Conservation (phyloP, 306 rosid species). For the Neltuma alba region DNA sequence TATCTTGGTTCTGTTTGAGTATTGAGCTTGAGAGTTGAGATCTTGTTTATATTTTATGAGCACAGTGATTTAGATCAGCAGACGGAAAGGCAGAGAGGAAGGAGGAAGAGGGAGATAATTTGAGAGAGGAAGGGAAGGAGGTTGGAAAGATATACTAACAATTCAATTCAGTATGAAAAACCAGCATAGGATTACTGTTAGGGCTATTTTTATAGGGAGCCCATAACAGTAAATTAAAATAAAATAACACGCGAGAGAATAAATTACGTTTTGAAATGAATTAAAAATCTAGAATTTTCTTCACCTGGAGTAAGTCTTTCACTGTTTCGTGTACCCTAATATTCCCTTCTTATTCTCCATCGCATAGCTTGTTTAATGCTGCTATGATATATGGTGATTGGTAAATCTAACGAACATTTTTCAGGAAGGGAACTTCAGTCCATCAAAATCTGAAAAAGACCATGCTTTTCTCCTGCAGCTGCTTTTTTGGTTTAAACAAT, state of each 20-base stretch:
- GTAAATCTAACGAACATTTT: slow-evolving; percentile 40
- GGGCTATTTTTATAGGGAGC: neutral
- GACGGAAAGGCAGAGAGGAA: neutral
- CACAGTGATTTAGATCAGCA: neutral
- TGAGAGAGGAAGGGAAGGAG: neutral
- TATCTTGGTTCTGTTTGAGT: slow-evolving; percentile 1
- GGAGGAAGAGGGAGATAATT: neutral
- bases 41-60: slow-evolving; percentile 9
- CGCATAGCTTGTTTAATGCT: slow-evolving; percentile 14
- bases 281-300: neutral
- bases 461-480: slow-evolving; percentile 91
- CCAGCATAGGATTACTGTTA: neutral
- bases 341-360: neutral
- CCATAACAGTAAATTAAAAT: neutral
- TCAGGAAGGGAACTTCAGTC: slow-evolving; percentile 83
- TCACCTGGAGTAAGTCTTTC: neutral
- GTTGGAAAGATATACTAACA: neutral
- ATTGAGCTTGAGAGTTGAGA: slow-evolving; percentile 30
- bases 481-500: slow-evolving; percentile 92
- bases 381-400: slow-evolving; percentile 29
- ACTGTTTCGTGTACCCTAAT: neutral
- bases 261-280: neutral
- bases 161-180: neutral
- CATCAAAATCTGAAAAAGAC: slow-evolving; percentile 71
- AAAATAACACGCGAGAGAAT: neutral